Base-by-base conservation (phyloP, 176 grass and related monocot species). In the Urochloa ruziziensis region DNA sequence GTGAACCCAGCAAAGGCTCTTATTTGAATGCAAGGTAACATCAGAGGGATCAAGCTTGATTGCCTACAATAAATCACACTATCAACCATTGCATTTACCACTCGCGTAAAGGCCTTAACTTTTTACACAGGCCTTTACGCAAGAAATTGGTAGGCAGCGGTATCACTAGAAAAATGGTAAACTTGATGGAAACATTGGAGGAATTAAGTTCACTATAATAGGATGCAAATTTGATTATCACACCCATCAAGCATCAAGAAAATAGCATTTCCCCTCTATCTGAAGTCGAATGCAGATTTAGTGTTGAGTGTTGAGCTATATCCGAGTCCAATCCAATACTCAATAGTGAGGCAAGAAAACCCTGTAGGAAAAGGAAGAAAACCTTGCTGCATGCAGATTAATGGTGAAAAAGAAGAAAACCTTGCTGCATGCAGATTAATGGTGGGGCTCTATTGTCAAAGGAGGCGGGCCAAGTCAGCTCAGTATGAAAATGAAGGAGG, bases 21-120 rank as follows among this genome's bases (percentile, higher is more conserved):
- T 86, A 71, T 86, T 86, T 3, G 77, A 69, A 64, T 2, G 52
- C 48, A 86, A 23, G 6, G 19, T 73, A n/a, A 56, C 84, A 4
- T 86, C 75, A 14, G 23, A 3, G 27, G 64, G 39, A 58, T 84
- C 66, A 27, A 30, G 6, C 6, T 59, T 32, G 59, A 74, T 56
- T 79, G 86, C 74, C 86, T 84, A 27, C n/a, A 63, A 27, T 17
- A 63, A 30, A 13, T 46, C 44, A 46, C 44, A 46, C 12, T 46
- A 46, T 46, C 44, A 15, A 46, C 12, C 44, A 46, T 46, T 13
- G 5, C 29, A 63, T 33, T 33, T 18, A 62, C 59, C 59, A 32
- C 27, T 16, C 7, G 28, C 27, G 30, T 62, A 30, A 13, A 62
- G 28, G 1, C 10, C 58, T 61, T 5, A 24, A 61, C 25, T 60